Conservation (phyloP, 768 basidiomycete genomes). For the Rhodosporidiobolus odoratus region DNA sequence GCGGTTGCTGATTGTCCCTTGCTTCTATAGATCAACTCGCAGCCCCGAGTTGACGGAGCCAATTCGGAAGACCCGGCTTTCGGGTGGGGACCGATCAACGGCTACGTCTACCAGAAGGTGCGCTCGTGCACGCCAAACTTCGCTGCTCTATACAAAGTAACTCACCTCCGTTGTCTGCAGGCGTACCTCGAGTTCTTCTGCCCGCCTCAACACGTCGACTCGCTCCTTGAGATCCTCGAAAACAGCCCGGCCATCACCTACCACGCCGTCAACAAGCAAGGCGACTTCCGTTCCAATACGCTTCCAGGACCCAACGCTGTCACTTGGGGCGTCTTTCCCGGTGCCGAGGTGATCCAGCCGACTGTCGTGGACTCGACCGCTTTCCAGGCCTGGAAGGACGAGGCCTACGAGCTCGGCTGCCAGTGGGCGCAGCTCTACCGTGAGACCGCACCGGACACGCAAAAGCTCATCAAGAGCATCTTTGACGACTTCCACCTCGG, state of each 20-base stretch:
- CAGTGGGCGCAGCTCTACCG: conserved; percentile 86
- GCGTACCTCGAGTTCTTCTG: conserved; percentile 93
- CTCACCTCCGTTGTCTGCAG: conserved; percentile 66
- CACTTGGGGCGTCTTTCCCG: conserved; percentile 98
- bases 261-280: conserved; percentile 93
- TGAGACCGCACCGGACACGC: conserved; percentile 60
- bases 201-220: conserved; percentile 45
- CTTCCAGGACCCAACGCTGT: conserved; percentile 96
- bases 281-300: conserved; percentile 90
- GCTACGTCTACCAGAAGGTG: conserved; percentile 94
- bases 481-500: conserved; percentile 71
- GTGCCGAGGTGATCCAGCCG: conserved; percentile 89
- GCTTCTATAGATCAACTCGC: conserved; percentile 64
- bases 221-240: conserved; percentile 36
- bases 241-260: conserved; percentile 84
- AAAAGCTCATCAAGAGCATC: conserved; percentile 65
- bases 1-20: background rate
- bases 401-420: conserved; percentile 90
- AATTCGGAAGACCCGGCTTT: conserved; percentile 69
- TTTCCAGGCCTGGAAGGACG: conserved; percentile 68
- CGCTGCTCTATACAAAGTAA: conserved; percentile 2
- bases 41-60: conserved; percentile 85
- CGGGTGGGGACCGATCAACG: conserved; percentile 88
- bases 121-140: conserved; percentile 20
- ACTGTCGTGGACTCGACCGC: conserved; percentile 93